Evolutionary conservation across 2,329 filamentous ascomycete species (phyloP).

Genomic region (Karstenula rhodostoma): DNA sequence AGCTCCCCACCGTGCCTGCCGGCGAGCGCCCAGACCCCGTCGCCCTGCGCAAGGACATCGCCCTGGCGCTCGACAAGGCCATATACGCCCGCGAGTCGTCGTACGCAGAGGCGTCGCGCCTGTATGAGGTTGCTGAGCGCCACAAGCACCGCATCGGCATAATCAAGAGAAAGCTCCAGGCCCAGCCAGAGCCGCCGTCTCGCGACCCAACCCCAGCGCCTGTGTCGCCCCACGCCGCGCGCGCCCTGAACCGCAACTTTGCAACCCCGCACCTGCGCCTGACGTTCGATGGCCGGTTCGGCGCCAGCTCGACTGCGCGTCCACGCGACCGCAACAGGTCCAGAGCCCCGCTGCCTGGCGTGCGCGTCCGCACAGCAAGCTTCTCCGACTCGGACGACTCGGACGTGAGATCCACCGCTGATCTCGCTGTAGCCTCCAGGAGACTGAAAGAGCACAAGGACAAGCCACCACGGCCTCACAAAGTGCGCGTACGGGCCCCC

Average conservation of each 20-base stretch:
- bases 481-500: constrained; percentile 52
- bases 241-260: constrained; percentile 41
- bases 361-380: constrained; percentile 24
- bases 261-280: constrained; percentile 41
- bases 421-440: constrained; percentile 24
- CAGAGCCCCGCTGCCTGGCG: constrained; percentile 23
- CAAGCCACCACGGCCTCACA: constrained; percentile 49
- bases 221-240: constrained; percentile 53
- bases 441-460: constrained; percentile 43
- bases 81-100: constrained; percentile 64
- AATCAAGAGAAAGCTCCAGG: constrained; percentile 69
- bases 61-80: constrained; percentile 62
- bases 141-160: constrained; percentile 65
- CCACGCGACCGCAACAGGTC: constrained; percentile 35
- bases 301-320: constrained; percentile 27
- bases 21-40: constrained; percentile 61
- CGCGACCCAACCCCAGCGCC: constrained; percentile 66
- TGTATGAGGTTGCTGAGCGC: constrained; percentile 65
- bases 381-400: constrained; percentile 31
- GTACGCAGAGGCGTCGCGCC: constrained; percentile 63
- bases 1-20: constrained; percentile 59
- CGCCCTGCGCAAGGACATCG: constrained; percentile 64
- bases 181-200: constrained; percentile 67
- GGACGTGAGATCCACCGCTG: constrained; percentile 28
- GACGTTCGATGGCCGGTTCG: constrained; percentile 36